A percentile compares a stretch with the other conserved stretches of the same genome.
Evolutionary conservation across 345 rosid species (phyloP).

Genomic region (Viola odorata): DNA sequence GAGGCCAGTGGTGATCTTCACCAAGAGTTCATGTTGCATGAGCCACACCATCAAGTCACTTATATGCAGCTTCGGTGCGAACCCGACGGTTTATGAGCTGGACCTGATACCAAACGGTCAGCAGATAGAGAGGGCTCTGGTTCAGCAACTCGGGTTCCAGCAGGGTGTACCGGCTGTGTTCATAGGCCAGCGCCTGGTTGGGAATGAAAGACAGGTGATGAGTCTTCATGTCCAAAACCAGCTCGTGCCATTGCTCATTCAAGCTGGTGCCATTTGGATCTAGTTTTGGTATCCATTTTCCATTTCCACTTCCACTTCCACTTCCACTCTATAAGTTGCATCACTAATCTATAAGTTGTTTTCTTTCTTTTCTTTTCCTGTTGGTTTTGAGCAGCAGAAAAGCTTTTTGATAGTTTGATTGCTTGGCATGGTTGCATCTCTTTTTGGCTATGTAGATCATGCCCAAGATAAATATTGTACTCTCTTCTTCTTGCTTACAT

Average conservation of each 20-base stretch:
- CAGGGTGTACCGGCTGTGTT: constrained; percentile 26
- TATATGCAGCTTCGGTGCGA: constrained; percentile 28
- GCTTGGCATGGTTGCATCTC: no score
- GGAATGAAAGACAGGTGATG: constrained; percentile 27
- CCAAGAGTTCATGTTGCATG: constrained; percentile 30
- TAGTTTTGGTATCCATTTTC: no score
- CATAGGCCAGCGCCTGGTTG: constrained; percentile 22
- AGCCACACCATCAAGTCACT: constrained; percentile 27
- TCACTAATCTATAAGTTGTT: no score
- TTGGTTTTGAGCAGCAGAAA: no score
- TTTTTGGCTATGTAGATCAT: no score
- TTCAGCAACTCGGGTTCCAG: constrained; percentile 10
- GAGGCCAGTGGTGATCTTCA: constrained; percentile 27
- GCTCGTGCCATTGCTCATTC: constrained; percentile 25
- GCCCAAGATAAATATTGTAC: no score
- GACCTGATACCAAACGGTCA: constrained; percentile 22
- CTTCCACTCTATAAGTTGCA: no score
- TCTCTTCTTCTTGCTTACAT: no score
- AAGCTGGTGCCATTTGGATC: constrained; percentile 30
- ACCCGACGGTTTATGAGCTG: constrained; percentile 26
- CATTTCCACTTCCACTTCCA: no score
- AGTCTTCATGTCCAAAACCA: constrained; percentile 24
- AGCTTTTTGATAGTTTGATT: no score
- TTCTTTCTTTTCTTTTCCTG: no score
- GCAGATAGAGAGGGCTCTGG: constrained; percentile 21